Evolutionary conservation across 768 basidiomycete genomes (phyloP).

Genomic region (Tephrocybe sp.): DNA sequence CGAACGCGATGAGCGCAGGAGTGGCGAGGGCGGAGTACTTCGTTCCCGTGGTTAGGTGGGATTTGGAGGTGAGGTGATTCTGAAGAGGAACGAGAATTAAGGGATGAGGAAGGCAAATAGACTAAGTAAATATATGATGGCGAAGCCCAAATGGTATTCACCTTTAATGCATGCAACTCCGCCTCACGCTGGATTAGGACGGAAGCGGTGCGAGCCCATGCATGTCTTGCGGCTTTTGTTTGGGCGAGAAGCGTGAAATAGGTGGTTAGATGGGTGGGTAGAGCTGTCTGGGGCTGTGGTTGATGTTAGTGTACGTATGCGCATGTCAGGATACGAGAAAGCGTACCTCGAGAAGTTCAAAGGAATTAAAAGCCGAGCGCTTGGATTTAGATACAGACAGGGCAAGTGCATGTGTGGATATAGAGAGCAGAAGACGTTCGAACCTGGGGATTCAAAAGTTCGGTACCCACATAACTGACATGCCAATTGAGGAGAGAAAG

Average conservation of each 20-base stretch:
- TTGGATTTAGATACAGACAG: slow-evolving; percentile 19
- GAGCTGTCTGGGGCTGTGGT: slow-evolving; percentile 17
- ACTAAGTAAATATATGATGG: not conserved
- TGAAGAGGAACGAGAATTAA: not conserved
- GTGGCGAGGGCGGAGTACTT: slow-evolving; percentile 26
- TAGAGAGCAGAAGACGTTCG: slow-evolving; percentile 44
- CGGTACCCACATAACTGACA: not conserved
- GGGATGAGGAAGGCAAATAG: not conserved
- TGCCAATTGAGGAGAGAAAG: not conserved
- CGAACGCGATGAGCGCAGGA: slow-evolving; percentile 26
- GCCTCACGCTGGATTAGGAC: slow-evolving; percentile 28
- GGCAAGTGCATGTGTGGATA: slow-evolving; percentile 47
- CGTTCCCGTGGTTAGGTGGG: not conserved
- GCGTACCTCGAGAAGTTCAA: no score
- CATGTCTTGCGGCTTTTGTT: slow-evolving; percentile 26
- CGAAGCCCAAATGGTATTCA: slow-evolving; percentile 12
- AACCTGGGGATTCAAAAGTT: slow-evolving; percentile 33
- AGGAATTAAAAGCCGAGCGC: slow-evolving; percentile 12
- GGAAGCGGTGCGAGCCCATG: slow-evolving; percentile 37
- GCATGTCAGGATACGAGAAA: no score
- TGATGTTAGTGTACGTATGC: no score
- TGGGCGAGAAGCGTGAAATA: slow-evolving; percentile 32
- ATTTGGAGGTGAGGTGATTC: slow-evolving; percentile 8
- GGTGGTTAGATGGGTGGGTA: slow-evolving; percentile 28
- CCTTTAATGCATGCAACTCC: slow-evolving; percentile 28